Conservation (phyloP, 305 asterid species). For the Solanum chacoense region DNA sequence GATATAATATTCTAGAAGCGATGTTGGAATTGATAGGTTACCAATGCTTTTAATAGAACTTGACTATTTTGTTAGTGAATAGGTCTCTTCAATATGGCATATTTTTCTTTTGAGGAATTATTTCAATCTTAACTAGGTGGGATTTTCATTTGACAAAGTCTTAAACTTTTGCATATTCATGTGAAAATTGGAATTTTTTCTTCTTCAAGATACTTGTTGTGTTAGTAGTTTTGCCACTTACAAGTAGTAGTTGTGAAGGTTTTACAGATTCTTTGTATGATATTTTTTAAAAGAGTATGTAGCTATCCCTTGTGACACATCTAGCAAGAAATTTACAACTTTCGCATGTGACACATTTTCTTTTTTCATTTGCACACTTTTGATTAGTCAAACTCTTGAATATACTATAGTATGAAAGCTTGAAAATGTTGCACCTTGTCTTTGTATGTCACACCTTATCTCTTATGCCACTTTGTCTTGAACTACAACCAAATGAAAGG, state of each 20-base stretch:
- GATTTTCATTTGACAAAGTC: background rate
- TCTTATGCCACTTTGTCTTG: background rate
- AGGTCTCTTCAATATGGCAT: constrained; percentile 1
- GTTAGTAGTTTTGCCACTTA: background rate
- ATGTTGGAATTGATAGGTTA: constrained; percentile 11
- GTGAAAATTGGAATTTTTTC: background rate
- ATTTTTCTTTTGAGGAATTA: background rate
- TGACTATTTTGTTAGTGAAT: constrained; percentile 3
- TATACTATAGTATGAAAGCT: background rate
- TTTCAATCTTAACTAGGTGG: background rate
- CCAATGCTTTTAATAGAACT: background rate
- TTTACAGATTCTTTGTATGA: background rate
- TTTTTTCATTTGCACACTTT: background rate
- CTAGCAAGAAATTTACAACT: background rate
- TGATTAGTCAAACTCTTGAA: background rate
- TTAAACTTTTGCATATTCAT: background rate
- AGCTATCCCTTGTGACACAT: background rate
- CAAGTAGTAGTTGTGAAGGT: background rate
- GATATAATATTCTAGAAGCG: background rate
- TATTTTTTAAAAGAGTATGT: background rate
- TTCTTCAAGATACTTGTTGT: background rate
- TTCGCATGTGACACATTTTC: background rate
- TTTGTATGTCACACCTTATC: background rate
- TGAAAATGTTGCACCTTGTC: background rate
- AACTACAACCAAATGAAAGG: background rate